These are phyloP conservation scores for Trypanosoma platydactyli DNA, from an alignment of 208 protist species.

Conservation along the genomic window DNA sequence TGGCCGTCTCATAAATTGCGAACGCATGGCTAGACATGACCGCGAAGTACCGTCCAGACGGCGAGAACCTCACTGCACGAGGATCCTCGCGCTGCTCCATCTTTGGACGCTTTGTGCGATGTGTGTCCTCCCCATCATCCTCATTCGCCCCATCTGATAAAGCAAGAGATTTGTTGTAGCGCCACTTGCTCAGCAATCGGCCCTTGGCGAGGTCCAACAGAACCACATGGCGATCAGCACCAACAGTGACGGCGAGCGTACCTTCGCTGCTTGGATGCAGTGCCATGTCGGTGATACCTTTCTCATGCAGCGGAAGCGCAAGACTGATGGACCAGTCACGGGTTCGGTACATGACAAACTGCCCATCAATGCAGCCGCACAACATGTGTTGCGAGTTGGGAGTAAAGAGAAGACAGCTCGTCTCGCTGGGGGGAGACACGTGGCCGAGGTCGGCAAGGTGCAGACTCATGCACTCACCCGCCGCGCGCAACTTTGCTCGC, in stretches of 20 bases:
- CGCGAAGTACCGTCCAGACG: conserved; percentile 37
- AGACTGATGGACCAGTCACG: conserved; percentile 55
- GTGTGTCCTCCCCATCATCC: background rate
- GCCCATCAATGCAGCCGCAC: conserved; percentile 60
- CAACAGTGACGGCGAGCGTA: conserved; percentile 52
- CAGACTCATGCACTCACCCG: conserved; percentile 39
- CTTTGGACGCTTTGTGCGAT: conserved; percentile 16
- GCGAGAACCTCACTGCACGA: conserved; percentile 50
- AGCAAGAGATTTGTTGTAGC: conserved; percentile 39
- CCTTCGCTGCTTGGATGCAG: conserved; percentile 58
- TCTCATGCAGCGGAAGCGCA: conserved; percentile 59
- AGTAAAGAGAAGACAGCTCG: conserved; percentile 44
- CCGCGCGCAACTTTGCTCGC: conserved; percentile 32
- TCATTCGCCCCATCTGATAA: background rate
- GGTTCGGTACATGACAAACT: conserved; percentile 63
- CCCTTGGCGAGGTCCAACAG: conserved; percentile 62
- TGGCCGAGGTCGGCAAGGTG: conserved; percentile 70
- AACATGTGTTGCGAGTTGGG: conserved; percentile 46
- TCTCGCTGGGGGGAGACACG: conserved; percentile 54
- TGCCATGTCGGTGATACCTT: conserved; percentile 39
- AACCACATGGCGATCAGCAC: conserved; percentile 55
- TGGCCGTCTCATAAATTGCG: conserved; percentile 47
- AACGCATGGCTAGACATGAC: conserved; percentile 53
- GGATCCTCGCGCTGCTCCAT: conserved; percentile 44
- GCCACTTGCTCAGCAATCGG: conserved; percentile 76